Conservation (phyloP, 2,329 filamentous ascomycete species). For the Hypoxylon sp. region DNA sequence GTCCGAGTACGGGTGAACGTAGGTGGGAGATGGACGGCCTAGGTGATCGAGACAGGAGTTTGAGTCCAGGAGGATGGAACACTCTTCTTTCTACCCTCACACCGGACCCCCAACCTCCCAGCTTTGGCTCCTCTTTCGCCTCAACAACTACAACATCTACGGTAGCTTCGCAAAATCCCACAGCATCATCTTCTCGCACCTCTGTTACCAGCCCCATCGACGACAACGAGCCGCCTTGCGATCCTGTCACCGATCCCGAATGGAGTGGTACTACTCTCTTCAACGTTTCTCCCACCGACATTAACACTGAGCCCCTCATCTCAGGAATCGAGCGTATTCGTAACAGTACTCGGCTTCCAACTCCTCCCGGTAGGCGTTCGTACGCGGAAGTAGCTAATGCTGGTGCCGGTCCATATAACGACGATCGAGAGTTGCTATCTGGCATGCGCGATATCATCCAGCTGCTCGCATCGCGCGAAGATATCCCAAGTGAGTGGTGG, state of each 20-base stretch:
- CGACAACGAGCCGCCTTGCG: conserved; percentile 56
- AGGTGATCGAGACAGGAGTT: conserved; percentile 83
- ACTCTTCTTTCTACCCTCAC: conserved; percentile 81
- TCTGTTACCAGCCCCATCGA: conserved; percentile 55
- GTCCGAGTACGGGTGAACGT: too few species aligned
- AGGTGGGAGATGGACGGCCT: conserved; percentile 73
- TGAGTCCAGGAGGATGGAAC: conserved; percentile 84
- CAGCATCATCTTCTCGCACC: conserved; percentile 55
- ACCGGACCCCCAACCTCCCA: conserved; percentile 82
- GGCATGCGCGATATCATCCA: conserved; percentile 78
- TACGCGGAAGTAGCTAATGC: conserved; percentile 57
- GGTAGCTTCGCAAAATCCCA: conserved; percentile 53
- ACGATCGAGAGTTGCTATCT: conserved; percentile 55
- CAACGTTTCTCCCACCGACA: too few species aligned
- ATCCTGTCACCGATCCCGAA: conserved; percentile 65
- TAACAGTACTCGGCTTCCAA: conserved; percentile 19
- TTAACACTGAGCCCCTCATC: conserved; percentile 57
- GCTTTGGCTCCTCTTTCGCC: conserved; percentile 82
- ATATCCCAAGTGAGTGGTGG: conserved; percentile 88
- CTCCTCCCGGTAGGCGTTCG: conserved; percentile 36
- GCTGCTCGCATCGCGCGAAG: conserved; percentile 72
- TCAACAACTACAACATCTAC: conserved; percentile 66
- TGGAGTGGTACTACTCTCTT: too few species aligned
- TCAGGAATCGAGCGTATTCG: conserved; percentile 40
- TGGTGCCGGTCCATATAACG: conserved; percentile 20